Conservation (phyloP, 192 early-diverging fungal species). For the Endogone sp. region DNA sequence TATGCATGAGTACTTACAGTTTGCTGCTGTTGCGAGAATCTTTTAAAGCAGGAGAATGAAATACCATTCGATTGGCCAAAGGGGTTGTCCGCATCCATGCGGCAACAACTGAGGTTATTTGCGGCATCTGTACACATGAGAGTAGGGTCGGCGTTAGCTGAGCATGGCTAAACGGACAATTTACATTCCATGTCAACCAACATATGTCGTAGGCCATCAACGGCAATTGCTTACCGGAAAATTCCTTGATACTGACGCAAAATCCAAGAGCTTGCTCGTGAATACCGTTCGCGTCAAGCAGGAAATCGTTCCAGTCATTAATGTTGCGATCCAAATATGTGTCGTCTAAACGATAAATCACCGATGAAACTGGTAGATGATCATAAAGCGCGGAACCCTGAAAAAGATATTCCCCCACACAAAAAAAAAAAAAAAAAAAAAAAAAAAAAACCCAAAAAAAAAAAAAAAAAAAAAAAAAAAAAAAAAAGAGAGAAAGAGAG, state of each 20-base stretch:
- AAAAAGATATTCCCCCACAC: conserved; percentile 2
- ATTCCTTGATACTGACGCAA: conserved; percentile 32
- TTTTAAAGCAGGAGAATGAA: conserved; percentile 46
- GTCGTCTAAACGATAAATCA: conserved; percentile 33
- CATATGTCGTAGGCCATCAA: no score
- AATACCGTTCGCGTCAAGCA: conserved; percentile 23
- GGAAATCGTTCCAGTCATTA: conserved; percentile 39
- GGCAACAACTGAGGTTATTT: conserved; percentile 48
- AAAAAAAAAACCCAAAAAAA: no score
- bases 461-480: no score
- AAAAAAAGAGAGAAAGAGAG: no score
- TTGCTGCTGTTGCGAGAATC: conserved; percentile 1
- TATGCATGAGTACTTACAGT: neutral
- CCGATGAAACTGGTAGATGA: conserved; percentile 35
- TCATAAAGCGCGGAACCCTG: conserved; percentile 40
- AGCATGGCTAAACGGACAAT: neutral
- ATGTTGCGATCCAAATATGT: conserved; percentile 23
- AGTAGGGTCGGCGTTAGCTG: neutral
- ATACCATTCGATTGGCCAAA: conserved; percentile 48
- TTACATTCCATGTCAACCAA: no score
- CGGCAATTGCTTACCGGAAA: neutral
- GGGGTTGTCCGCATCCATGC: conserved; percentile 43
- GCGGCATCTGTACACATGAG: neutral
- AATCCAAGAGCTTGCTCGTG: conserved; percentile 32
- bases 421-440: no score